Evolutionary conservation across 768 basidiomycete genomes (phyloP).

Genomic region (Leucocoprinus leucothites): DNA sequence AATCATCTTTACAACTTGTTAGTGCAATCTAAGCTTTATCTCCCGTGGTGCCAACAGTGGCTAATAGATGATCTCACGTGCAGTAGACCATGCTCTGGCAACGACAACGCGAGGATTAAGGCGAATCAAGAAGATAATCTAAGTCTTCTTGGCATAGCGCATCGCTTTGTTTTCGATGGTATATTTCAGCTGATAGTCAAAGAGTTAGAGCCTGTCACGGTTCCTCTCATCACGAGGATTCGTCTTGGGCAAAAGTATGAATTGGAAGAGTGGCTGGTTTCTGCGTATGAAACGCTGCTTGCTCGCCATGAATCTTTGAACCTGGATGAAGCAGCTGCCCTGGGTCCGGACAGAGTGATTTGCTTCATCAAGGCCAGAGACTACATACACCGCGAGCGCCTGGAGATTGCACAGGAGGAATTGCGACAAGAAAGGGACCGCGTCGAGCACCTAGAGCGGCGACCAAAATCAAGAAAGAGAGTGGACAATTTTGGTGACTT

Average conservation of each 20-base stretch:
- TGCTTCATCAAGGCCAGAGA: conserved; percentile 6
- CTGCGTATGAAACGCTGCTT: conserved; percentile 37
- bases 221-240: conserved; percentile 28
- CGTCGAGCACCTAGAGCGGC: too few relatives aligned
- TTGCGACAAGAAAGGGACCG: too few relatives aligned
- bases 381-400: neutral
- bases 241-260: conserved; percentile 36
- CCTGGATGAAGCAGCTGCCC: conserved; percentile 25
- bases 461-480: too few relatives aligned
- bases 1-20: conserved; percentile 38
- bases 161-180: conserved; percentile 33
- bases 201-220: conserved; percentile 15
- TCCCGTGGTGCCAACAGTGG: neutral
- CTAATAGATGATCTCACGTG: too few relatives aligned
- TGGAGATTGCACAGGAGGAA: neutral
- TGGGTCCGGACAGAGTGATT: conserved; percentile 13
- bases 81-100: neutral
- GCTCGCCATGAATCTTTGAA: conserved; percentile 28
- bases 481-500: too few relatives aligned
- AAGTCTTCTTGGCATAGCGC: conserved; percentile 35
- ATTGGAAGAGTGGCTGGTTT: conserved; percentile 35
- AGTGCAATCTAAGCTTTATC: conserved; percentile 15
- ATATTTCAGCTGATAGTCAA: conserved; percentile 33
- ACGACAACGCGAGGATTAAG: neutral
- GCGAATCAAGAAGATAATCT: conserved; percentile 27